Evolutionary conservation across 2,329 filamentous ascomycete genomes (phyloP), one percentile per base, ranked within the genome.

Genomic region (Alternaria sp.): DNA sequence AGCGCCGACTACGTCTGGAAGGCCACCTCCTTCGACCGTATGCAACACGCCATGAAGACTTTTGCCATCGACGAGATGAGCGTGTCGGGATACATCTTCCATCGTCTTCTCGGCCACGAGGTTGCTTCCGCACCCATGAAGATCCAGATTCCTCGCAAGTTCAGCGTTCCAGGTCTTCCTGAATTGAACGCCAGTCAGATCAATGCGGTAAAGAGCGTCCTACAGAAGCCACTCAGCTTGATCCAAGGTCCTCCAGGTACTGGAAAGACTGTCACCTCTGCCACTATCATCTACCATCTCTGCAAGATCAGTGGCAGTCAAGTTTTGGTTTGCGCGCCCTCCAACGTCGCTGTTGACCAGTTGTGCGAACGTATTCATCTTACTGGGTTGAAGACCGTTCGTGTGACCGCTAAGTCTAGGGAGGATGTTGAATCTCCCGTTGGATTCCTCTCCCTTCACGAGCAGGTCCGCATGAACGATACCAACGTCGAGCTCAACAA

Each of bases 1-100:
- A 97, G 93, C 15, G 96, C 95, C 69, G 96, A 99, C 79, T 99
- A 99, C 76, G 96, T 99, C 59, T 99, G 96, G 96, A 99, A 99
- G 80, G 96, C 96, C 13, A 99, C 96, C 0, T 98, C 95, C 0
- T 99, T 99, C 78, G 96, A 99, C 77, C 94, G 96, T 67, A 99
- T 99, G 96, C 96, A 99, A 80, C 89, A 94, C 69, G 96, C 96
- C 58, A 98, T 99, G 95, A 98, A 97, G 85, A 98, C 93, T 0
- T 99, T 99, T 78, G 96, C 96, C 6, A 90, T 98, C 47, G 95
- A 99, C 72, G 96, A 99, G 81, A 92, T 97, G 91, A 97, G 94
- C 76, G 95, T 99, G 46, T 98, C 96, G 21, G 96, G 96, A 40
- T 99, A 97, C 82, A 97, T 99, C 68, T 99, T 98, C 84, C 96